phyloP scores from a whole-genome alignment of 2,329 filamentous ascomycete genomes.

The Scleromitrula shiraiana region DNA sequence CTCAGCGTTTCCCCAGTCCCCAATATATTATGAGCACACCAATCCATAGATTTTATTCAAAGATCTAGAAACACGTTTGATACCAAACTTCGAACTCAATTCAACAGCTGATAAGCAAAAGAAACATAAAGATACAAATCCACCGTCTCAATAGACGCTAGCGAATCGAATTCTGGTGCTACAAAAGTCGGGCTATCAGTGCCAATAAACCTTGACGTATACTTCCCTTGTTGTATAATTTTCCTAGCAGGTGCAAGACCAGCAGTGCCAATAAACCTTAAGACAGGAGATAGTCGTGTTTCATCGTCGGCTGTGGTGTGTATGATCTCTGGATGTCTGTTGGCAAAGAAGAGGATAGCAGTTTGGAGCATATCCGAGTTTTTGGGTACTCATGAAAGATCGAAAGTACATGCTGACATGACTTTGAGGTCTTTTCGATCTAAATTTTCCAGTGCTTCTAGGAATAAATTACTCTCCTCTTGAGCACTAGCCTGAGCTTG shows the following conservation, averaged over 20 bases:
- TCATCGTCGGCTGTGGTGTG: not conserved
- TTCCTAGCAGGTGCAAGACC: not conserved
- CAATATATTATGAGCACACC: too few relatives aligned
- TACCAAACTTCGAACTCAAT: too few relatives aligned
- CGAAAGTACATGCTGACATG: not conserved
- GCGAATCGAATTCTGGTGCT: not conserved
- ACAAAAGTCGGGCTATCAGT: not conserved
- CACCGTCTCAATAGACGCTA: not conserved
- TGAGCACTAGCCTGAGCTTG: not conserved
- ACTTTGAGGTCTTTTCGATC: not conserved
- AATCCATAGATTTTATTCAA: too few relatives aligned
- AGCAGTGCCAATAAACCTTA: conserved; percentile 1
- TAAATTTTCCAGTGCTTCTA: conserved; percentile 3
- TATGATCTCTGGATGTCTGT: not conserved
- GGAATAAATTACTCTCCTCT: conserved; percentile 10
- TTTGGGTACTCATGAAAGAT: conserved; percentile 6
- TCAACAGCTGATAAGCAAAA: not conserved
- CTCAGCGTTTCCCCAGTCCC: too few relatives aligned
- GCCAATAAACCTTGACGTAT: too few relatives aligned
- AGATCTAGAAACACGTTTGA: too few relatives aligned
- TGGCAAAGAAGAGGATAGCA: too few relatives aligned
- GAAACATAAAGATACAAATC: not conserved
- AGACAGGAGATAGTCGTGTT: not conserved
- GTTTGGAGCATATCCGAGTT: too few relatives aligned
- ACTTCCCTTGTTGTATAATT: too few relatives aligned